phyloP scores from a whole-genome alignment of 139 green algal species.

The Ulvella scutata region DNA sequence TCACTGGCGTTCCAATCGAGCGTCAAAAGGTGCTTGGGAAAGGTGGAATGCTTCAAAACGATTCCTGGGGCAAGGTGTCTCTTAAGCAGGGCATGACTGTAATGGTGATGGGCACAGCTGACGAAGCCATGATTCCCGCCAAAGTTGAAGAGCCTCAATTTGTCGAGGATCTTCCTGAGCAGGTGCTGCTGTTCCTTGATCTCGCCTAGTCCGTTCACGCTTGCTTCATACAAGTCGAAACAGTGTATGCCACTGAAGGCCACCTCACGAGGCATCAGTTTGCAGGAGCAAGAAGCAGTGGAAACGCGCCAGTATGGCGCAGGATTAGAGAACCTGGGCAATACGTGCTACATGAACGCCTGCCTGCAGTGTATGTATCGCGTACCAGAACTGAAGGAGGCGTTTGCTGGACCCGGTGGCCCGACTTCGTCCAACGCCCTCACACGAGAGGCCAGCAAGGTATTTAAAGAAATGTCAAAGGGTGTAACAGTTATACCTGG shows the following conservation, averaged over 20 bases:
- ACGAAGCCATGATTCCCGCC: slow-evolving; percentile 43
- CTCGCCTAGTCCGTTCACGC: too few relatives aligned
- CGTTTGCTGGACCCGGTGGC: slow-evolving; percentile 10
- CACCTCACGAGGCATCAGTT: background rate
- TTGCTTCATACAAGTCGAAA: too few relatives aligned
- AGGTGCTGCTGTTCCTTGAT: background rate
- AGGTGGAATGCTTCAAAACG: slow-evolving; percentile 83
- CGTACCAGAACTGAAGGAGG: slow-evolving; percentile 47
- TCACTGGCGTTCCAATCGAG: slow-evolving; percentile 84
- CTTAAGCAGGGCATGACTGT: slow-evolving; percentile 75
- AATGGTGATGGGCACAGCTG: slow-evolving; percentile 93
- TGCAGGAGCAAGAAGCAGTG: slow-evolving; percentile 3
- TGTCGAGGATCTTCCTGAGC: slow-evolving; percentile 86
- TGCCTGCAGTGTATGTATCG: slow-evolving; percentile 81
- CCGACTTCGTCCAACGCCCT: background rate
- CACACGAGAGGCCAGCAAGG: slow-evolving; percentile 12
- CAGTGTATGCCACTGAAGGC: too few relatives aligned
- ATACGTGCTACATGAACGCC: slow-evolving; percentile 98
- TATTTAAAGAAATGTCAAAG: slow-evolving; percentile 63
- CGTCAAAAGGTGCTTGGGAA: slow-evolving; percentile 97
- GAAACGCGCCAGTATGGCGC: slow-evolving; percentile 48
- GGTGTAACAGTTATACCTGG: slow-evolving; percentile 1
- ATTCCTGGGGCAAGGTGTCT: slow-evolving; percentile 67
- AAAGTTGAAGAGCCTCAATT: slow-evolving; percentile 57
- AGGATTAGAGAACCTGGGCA: slow-evolving; percentile 88